phyloP scores from a whole-genome alignment of 352 stramenopile genomes.

The Pythium graminicola region DNA sequence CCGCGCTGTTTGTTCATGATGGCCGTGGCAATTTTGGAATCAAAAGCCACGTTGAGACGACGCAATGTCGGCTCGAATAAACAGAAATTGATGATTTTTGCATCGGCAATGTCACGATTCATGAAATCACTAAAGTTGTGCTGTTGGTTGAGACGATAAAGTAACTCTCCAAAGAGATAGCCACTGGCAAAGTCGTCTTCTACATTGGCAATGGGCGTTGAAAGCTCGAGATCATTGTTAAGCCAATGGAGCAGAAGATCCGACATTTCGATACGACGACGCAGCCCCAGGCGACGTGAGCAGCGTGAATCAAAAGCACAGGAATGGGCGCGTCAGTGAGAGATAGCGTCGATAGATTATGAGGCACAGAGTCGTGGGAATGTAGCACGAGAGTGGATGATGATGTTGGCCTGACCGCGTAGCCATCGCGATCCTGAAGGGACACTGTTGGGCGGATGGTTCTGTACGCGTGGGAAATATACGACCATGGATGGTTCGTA shows the following conservation, averaged over 20 bases:
- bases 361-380: too few relatives aligned
- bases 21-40: slow-evolving; percentile 56
- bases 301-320: neutral
- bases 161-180: slow-evolving; percentile 79
- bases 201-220: slow-evolving; percentile 47
- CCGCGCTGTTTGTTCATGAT: slow-evolving; percentile 79
- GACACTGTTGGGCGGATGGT: neutral
- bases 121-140: slow-evolving; percentile 84
- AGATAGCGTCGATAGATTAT: too few relatives aligned
- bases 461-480: neutral
- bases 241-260: slow-evolving; percentile 74
- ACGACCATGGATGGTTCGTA: neutral
- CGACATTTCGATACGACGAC: slow-evolving; percentile 35
- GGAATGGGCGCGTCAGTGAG: too few relatives aligned
- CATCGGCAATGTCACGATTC: slow-evolving; percentile 55
- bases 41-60: slow-evolving; percentile 67
- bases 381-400: too few relatives aligned
- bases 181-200: slow-evolving; percentile 78
- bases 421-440: slow-evolving; percentile 10
- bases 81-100: slow-evolving; percentile 88
- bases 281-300: neutral
- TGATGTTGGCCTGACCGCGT: too few relatives aligned
- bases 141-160: slow-evolving; percentile 85
- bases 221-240: slow-evolving; percentile 79
- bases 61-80: slow-evolving; percentile 73